phyloP scores from a whole-genome alignment of 2,329 filamentous ascomycete genomes.

The Bisporella sp. region DNA sequence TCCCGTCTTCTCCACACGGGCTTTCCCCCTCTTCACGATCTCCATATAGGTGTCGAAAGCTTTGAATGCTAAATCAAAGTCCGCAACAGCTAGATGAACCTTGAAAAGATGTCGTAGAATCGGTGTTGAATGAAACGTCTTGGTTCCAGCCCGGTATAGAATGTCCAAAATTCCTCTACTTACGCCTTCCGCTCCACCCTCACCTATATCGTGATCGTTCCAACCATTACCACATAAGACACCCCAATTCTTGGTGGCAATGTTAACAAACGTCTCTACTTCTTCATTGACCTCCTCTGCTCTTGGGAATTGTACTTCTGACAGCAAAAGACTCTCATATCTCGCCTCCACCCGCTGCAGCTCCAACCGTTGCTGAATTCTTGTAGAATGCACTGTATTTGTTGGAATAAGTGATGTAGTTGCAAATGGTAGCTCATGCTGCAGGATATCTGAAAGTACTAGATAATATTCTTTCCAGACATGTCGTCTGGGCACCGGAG shows the following conservation, averaged over 20 bases:
- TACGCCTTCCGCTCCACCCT: conserved; percentile 69
- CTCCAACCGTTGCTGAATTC: conserved; percentile 64
- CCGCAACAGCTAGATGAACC: conserved; percentile 78
- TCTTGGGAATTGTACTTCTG: conserved; percentile 75
- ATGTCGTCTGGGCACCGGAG: conserved; percentile 53
- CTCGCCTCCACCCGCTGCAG: conserved; percentile 70
- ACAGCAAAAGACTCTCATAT: conserved; percentile 73
- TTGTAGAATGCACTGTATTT: conserved; percentile 44
- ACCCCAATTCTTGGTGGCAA: conserved; percentile 79
- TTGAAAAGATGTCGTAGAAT: conserved; percentile 82
- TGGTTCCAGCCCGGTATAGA: conserved; percentile 82
- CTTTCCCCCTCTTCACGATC: conserved; percentile 78
- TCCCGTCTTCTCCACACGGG: conserved; percentile 72
- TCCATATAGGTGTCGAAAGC: conserved; percentile 90
- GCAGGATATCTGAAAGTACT: conserved; percentile 69
- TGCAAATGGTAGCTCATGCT: conserved; percentile 55
- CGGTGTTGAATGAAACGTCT: conserved; percentile 90
- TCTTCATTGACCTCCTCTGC: conserved; percentile 73
- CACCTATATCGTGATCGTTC: conserved; percentile 73
- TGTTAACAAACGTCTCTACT: conserved; percentile 74
- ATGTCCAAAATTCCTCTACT: conserved; percentile 77
- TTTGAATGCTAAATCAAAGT: conserved; percentile 87
- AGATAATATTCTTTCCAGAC: conserved; percentile 86
- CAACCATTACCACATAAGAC: conserved; percentile 73
- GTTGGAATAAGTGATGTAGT: conserved; percentile 34